These are phyloP conservation scores for Maudiozyma bulderi DNA, from an alignment of 805 yeast genomes.

Conservation along the genomic window DNA sequence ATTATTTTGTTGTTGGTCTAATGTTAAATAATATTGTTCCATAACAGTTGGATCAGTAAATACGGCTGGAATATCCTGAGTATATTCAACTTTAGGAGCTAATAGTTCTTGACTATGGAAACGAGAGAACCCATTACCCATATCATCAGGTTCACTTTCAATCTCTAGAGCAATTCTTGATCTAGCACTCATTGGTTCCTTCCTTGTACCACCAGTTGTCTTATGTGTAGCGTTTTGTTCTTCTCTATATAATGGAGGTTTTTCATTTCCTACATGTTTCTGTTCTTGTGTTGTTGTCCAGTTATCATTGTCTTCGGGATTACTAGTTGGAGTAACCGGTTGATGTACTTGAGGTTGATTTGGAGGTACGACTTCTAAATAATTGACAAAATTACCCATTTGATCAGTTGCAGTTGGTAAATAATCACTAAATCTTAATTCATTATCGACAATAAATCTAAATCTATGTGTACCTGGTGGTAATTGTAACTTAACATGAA, in stretches of 20 bases:
- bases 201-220: neutral
- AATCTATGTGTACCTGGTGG: conserved; percentile 91
- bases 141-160: conserved; percentile 43
- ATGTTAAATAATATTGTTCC: conserved; percentile 74
- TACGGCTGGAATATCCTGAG: conserved; percentile 68
- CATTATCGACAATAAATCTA: conserved; percentile 90
- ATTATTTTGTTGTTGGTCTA: conserved; percentile 57
- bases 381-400: conserved; percentile 91
- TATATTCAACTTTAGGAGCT: conserved; percentile 33
- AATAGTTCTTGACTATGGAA: conserved; percentile 53
- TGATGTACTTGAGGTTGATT: conserved; percentile 22
- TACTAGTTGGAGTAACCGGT: conserved; percentile 13
- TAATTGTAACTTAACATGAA: conserved; percentile 60
- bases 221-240: conserved; percentile 3
- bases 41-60: conserved; percentile 78
- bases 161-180: conserved; percentile 42
- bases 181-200: conserved; percentile 29
- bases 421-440: conserved; percentile 75
- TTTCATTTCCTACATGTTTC: neutral
- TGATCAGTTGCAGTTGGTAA: conserved; percentile 97
- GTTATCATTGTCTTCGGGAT: neutral
- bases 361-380: conserved; percentile 59
- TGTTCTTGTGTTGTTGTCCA: neutral
- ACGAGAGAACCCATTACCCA: conserved; percentile 72
- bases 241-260: conserved; percentile 1